phyloP scores from a whole-genome alignment of 352 stramenopile species.

The Phytophthora tentaculata region DNA sequence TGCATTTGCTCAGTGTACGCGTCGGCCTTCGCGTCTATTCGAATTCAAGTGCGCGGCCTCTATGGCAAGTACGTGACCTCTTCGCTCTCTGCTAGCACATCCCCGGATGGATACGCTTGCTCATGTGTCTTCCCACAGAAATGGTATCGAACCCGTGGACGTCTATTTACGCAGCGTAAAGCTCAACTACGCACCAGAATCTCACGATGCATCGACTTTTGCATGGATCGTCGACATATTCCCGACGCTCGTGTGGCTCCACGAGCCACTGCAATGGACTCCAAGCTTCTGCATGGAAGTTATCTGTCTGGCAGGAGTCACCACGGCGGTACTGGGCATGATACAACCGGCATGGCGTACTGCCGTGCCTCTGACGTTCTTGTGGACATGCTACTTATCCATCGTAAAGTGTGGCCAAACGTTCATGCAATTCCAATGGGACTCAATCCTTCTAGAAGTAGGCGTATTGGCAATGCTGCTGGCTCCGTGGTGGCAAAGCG shows the following conservation, averaged over 20 bases:
- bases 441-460: constrained; percentile 91
- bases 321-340: constrained; percentile 37
- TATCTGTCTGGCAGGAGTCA: constrained; percentile 46
- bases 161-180: constrained; percentile 53
- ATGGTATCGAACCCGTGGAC: constrained; percentile 67
- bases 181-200: constrained; percentile 14
- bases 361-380: constrained; percentile 35
- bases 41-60: constrained; percentile 81
- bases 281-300: constrained; percentile 60
- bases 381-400: constrained; percentile 81
- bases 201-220: constrained; percentile 19
- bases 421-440: constrained; percentile 94
- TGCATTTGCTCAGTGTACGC: constrained; percentile 56
- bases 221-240: constrained; percentile 35
- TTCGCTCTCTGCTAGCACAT: background rate
- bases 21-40: constrained; percentile 83
- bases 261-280: constrained; percentile 49
- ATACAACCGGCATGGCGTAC: constrained; percentile 39
- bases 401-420: constrained; percentile 78
- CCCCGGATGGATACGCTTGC: constrained; percentile 1
- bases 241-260: constrained; percentile 65
- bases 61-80: constrained; percentile 67
- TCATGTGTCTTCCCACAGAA: constrained; percentile 29
- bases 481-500: constrained; percentile 44
- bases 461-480: constrained; percentile 71